phyloP scores from a whole-genome alignment of 805 yeast species.

The Suhomyces tanzawaensis region DNA sequence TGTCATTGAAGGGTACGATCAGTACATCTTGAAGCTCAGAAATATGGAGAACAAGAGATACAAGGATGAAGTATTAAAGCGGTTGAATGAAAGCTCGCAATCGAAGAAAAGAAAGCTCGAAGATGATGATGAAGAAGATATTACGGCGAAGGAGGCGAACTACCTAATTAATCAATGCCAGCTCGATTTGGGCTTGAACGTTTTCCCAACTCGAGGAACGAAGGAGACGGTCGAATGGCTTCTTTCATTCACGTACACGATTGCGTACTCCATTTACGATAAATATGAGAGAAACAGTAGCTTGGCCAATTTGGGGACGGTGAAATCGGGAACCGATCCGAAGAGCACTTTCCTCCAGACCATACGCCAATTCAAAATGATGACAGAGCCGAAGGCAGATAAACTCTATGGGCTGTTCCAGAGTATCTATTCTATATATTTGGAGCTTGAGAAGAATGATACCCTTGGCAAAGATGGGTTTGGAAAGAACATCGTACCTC shows the following conservation, averaged over 20 bases:
- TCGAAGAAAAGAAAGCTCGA: conserved; percentile 5
- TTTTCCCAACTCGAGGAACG: conserved; percentile 48
- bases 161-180: conserved; percentile 44
- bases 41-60: conserved; percentile 46
- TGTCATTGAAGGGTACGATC: conserved; percentile 50
- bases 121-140: conserved; percentile 3
- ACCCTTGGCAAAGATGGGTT: conserved; percentile 39
- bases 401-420: conserved; percentile 42
- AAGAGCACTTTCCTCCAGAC: conserved; percentile 48
- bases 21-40: conserved; percentile 42
- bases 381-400: conserved; percentile 53
- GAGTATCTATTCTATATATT: conserved; percentile 33
- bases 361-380: conserved; percentile 53
- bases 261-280: conserved; percentile 53
- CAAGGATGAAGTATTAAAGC: conserved; percentile 17
- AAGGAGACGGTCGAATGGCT: conserved; percentile 53
- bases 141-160: conserved; percentile 36
- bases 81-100: conserved; percentile 5
- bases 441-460: conserved; percentile 24
- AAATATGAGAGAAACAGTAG: conserved; percentile 52
- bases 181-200: conserved; percentile 44
- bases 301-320: conserved; percentile 52
- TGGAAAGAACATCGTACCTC: conserved; percentile 49
- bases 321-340: conserved; percentile 52
- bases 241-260: conserved; percentile 54